Percentiles rank a stretch among this genome's conserved stretches.
Evolutionary conservation across 495 filamentous ascomycete species (phyloP).

Genomic region (Thermothielavioides terrestris): DNA sequence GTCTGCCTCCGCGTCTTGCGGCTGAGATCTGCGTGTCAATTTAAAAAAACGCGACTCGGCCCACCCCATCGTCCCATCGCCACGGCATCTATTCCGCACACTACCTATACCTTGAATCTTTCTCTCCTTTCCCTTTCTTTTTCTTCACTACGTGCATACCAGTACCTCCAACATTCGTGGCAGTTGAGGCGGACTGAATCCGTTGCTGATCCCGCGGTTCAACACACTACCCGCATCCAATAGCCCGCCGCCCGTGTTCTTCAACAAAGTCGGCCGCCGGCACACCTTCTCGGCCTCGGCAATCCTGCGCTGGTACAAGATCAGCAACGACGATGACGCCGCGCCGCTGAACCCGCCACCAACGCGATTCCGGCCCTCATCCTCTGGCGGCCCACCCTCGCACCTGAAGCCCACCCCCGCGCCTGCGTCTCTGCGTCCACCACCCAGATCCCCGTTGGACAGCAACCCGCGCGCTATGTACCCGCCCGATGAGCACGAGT

Average conservation of each 20-base stretch:
- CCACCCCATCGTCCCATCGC: constrained; percentile 1
- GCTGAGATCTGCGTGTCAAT: constrained; percentile 16
- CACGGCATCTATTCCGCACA: background rate
- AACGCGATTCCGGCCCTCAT: background rate
- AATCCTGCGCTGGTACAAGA: constrained; percentile 6
- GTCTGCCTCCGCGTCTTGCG: background rate
- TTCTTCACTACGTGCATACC: background rate
- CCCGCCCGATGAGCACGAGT: constrained; percentile 22
- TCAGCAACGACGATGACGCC: constrained; percentile 7
- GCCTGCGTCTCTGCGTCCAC: constrained; percentile 2
- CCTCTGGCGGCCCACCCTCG: background rate
- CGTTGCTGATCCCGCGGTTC: background rate
- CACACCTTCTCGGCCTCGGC: constrained; percentile 13
- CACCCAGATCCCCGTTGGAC: constrained; percentile 2
- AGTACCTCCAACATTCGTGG: background rate
- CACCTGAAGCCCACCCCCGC: constrained; percentile 7
- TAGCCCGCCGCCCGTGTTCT: constrained; percentile 16
- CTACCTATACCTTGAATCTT: too few species aligned
- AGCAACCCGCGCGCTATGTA: constrained; percentile 17
- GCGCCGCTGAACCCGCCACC: constrained; percentile 11
- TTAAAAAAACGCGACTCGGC: constrained; percentile 15
- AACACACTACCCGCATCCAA: background rate
- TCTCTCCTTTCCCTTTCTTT: background rate
- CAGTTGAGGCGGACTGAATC: background rate
- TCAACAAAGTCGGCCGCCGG: constrained; percentile 13